These are phyloP conservation scores for Hymenoscyphus linearis DNA, from an alignment of 2,329 filamentous ascomycete species.

Conservation along the genomic window DNA sequence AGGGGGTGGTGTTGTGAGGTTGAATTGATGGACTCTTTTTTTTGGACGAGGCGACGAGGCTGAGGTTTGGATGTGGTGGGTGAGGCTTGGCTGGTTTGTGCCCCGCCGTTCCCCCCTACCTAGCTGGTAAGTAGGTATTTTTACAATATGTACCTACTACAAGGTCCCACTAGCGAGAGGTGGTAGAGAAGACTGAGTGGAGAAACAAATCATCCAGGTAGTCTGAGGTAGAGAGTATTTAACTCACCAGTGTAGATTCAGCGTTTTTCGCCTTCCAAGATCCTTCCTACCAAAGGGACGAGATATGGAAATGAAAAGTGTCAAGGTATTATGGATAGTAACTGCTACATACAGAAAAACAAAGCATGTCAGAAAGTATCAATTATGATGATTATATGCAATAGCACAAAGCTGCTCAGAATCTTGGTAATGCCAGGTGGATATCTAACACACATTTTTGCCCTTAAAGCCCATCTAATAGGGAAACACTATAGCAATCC, in stretches of 20 bases:
- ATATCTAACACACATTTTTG: background rate
- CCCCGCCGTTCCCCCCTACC: no score
- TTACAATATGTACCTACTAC: no score
- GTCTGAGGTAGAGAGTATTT: no score
- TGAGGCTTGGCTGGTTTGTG: no score
- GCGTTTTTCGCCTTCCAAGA: no score
- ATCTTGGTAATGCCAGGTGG: background rate
- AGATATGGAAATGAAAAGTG: no score
- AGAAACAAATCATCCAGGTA: no score
- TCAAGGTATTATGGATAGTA: background rate
- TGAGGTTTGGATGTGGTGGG: background rate
- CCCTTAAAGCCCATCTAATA: background rate
- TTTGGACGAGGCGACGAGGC: constrained; percentile 5
- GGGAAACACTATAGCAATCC: background rate
- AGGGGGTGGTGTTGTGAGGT: background rate
- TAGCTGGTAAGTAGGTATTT: no score
- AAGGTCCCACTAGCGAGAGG: no score
- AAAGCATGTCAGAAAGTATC: background rate
- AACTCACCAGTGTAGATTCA: no score
- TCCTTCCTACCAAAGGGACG: no score
- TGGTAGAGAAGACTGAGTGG: no score
- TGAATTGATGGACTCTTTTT: background rate
- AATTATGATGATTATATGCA: background rate
- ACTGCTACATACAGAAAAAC: background rate
- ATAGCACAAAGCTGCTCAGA: background rate